Evolutionary conservation across 176 grass and related monocot genomes (phyloP), one percentile per base, ranked within the genome.

Genomic region (Otatea glauca): DNA sequence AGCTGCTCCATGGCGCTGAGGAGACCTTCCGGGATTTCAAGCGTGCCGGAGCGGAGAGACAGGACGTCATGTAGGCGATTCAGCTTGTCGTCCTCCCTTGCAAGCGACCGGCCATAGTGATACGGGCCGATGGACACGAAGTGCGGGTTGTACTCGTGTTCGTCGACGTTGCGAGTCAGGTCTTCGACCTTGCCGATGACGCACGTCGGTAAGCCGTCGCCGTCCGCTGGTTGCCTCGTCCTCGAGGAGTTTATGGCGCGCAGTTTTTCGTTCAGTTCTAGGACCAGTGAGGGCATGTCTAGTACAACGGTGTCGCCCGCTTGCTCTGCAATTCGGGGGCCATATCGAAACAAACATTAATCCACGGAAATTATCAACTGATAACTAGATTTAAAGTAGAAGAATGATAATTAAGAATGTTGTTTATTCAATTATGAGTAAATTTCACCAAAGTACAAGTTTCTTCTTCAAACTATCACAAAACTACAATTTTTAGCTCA

Each of bases 101-200:
- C 56, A 5, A 80, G 84, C 0, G 9, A 3, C 15, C 24, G 25
- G 14, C 9, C 14, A 59, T 48, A 47, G 34, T 80, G 69, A 35
- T 86, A 86, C 9, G 84, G 76, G 17, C 76, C 84, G 23, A 86
- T 86, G 76, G 68, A 51, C 0, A 86, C 68, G n/a, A 73, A 17
- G 7, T 65, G 3, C 8, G 84, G 76, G 3, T 54, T n/a, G 68
- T 80, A 83, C 56, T 35, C 29, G 2, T n/a, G 8, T 44, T 34
- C 3, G 32, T 21, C 17, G 34, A 65, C 43, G 23, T 53, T 54
- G 68, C 76, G 76, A 0, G 68, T 70, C 29, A n/a, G 29, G 2
- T 6, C 7, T n/a, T 8, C 9, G 56, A 86, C 76, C 84, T 53
- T 47, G 43, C 41, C 55, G 16, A 79, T 23, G 34, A 72, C 23